Evolutionary conservation across 768 basidiomycete species (phyloP).

Genomic region (Lentinula edodes): DNA sequence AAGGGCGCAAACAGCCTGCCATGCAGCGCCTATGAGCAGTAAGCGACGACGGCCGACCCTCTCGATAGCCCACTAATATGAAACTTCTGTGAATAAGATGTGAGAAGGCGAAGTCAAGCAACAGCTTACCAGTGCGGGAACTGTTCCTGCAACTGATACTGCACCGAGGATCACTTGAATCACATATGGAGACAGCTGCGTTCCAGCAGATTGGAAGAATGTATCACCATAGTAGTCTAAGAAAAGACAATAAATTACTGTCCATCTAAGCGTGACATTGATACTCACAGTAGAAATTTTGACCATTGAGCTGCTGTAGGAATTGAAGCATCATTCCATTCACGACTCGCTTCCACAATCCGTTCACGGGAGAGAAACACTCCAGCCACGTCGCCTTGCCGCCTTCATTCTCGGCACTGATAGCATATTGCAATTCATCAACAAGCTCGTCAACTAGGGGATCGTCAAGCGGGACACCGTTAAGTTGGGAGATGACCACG

Average conservation of each 20-base stretch:
- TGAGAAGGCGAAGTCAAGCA: not conserved
- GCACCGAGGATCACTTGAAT: slow-evolving; percentile 74
- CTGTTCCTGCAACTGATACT: slow-evolving; percentile 65
- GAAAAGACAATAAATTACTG: not conserved
- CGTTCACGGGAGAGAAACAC: slow-evolving; percentile 66
- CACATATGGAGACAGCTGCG: slow-evolving; percentile 61
- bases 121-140: slow-evolving; percentile 55
- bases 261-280: not conserved
- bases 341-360: slow-evolving; percentile 65
- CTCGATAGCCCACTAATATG: slow-evolving; percentile 49
- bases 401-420: slow-evolving; percentile 71
- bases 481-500: slow-evolving; percentile 58
- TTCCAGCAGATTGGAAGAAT: slow-evolving; percentile 74
- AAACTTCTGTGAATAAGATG: slow-evolving; percentile 15
- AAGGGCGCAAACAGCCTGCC: slow-evolving; percentile 56
- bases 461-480: slow-evolving; percentile 56
- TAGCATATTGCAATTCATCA: slow-evolving; percentile 59
- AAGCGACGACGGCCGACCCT: slow-evolving; percentile 68
- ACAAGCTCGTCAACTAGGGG: slow-evolving; percentile 52
- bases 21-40: slow-evolving; percentile 56
- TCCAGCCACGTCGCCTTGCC: slow-evolving; percentile 77
- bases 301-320: slow-evolving; percentile 75
- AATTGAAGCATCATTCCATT: slow-evolving; percentile 86
- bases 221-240: slow-evolving; percentile 76
- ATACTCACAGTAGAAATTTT: slow-evolving; percentile 70